phyloP scores from a whole-genome alignment of 331 rosid genomes.

The Malus hybrid region DNA sequence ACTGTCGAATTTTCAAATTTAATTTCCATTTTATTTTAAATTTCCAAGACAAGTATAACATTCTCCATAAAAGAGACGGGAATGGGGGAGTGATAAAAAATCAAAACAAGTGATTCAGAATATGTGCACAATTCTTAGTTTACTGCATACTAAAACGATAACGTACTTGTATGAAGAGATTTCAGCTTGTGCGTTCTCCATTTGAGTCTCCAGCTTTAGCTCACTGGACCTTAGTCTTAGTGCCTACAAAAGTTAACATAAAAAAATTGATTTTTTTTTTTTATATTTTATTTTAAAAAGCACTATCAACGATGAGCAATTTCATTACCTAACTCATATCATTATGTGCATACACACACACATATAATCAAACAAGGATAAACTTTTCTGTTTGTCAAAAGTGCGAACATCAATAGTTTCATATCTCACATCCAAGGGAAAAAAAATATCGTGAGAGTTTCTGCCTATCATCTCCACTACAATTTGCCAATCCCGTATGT shows the following conservation, averaged over 20 bases:
- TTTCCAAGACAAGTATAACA: neutral
- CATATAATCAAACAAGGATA: neutral
- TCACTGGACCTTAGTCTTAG: constrained; percentile 86
- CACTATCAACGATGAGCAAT: neutral
- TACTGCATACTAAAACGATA: neutral
- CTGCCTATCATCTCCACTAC: neutral
- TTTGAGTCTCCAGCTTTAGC: constrained; percentile 85
- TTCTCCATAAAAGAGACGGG: neutral
- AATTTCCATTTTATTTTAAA: neutral
- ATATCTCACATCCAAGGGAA: neutral
- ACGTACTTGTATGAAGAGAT: constrained; percentile 69
- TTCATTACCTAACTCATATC: neutral
- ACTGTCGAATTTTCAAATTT: neutral
- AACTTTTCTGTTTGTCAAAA: neutral
- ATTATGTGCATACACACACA: neutral
- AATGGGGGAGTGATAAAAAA: neutral
- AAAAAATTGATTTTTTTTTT: neutral
- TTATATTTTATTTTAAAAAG: neutral
- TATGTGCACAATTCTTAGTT: neutral
- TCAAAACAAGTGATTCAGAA: neutral
- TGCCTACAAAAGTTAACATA: constrained; percentile 48
- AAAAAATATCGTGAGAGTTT: neutral
- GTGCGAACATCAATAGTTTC: neutral
- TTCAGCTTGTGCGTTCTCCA: constrained; percentile 78
- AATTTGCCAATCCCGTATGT: no score